Evolutionary conservation across 495 filamentous ascomycete genomes (phyloP).

Genomic region (Talaromyces trachyspermus): DNA sequence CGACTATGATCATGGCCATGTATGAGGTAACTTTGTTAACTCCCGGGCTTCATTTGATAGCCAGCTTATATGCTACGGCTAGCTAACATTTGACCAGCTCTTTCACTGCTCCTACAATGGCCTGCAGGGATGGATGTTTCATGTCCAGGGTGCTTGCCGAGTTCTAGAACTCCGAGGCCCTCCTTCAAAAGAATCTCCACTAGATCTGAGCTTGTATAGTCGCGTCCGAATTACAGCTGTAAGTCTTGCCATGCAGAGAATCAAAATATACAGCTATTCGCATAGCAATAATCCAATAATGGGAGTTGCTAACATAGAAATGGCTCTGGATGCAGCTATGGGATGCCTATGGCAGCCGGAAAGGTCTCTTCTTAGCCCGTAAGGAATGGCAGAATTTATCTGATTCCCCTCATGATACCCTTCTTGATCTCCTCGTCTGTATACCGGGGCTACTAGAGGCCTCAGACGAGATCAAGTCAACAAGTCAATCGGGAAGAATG

Average conservation of each 20-base stretch:
- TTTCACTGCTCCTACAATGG: slow-evolving; percentile 6
- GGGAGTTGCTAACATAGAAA: not conserved
- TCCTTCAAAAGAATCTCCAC: slow-evolving; percentile 1
- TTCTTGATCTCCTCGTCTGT: slow-evolving; percentile 1
- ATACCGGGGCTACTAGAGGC: slow-evolving; percentile 6
- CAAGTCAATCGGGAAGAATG: not conserved
- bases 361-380: not conserved
- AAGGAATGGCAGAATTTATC: slow-evolving; percentile 7
- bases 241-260: not conserved
- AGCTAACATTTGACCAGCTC: not conserved
- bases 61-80: not conserved
- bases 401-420: slow-evolving; percentile 1
- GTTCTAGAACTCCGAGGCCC: slow-evolving; percentile 5
- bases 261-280: not conserved
- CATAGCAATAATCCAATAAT: too few relatives aligned
- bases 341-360: slow-evolving; percentile 8
- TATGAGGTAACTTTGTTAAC: not conserved
- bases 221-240: slow-evolving; percentile 6
- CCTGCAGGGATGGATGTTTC: slow-evolving; percentile 7
- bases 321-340: not conserved
- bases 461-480: not conserved
- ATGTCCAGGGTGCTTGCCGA: slow-evolving; percentile 6
- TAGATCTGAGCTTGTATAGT: slow-evolving; percentile 6
- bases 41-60: not conserved
- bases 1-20: slow-evolving; percentile 9